phyloP scores from a whole-genome alignment of 2,329 filamentous ascomycete species.

The Podosphaera fusca region DNA sequence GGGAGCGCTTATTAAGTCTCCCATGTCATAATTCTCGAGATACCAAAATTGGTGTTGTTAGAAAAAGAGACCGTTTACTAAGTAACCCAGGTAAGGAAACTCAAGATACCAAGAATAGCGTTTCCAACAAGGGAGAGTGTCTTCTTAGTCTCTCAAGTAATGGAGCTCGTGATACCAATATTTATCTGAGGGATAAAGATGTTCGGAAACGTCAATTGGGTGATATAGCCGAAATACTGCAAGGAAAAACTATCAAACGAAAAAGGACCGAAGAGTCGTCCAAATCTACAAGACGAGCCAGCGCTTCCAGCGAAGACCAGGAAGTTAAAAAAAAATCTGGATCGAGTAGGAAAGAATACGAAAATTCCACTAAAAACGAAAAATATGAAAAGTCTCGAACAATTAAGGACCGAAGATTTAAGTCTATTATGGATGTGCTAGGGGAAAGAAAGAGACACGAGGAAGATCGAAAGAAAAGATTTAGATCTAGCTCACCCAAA shows the following conservation, averaged over 20 bases:
- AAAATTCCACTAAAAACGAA: conserved; percentile 1
- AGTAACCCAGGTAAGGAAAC: neutral
- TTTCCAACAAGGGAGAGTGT: neutral
- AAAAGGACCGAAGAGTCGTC: conserved; percentile 6
- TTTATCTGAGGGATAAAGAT: conserved; percentile 23
- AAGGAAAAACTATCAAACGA: conserved; percentile 16
- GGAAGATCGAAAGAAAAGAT: conserved; percentile 6
- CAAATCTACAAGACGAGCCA: neutral
- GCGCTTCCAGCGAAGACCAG: neutral
- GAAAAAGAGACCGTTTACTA: neutral
- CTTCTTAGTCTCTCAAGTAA: neutral
- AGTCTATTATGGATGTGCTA: conserved; percentile 8
- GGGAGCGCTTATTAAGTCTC: conserved; percentile 41
- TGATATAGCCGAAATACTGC: conserved; percentile 34
- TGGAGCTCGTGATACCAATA: conserved; percentile 5
- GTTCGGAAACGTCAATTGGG: conserved; percentile 35
- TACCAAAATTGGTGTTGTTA: neutral
- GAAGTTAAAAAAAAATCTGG: neutral
- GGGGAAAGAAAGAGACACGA: conserved; percentile 2
- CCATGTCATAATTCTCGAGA: conserved; percentile 16
- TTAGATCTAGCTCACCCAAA: conserved; percentile 10
- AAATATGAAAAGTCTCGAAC: conserved; percentile 3
- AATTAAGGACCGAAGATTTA: conserved; percentile 1
- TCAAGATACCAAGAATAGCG: neutral
- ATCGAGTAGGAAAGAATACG: neutral